These are phyloP conservation scores for Ascochyta rabiei DNA, from an alignment of 2,329 filamentous ascomycete genomes.

Conservation along the genomic window DNA sequence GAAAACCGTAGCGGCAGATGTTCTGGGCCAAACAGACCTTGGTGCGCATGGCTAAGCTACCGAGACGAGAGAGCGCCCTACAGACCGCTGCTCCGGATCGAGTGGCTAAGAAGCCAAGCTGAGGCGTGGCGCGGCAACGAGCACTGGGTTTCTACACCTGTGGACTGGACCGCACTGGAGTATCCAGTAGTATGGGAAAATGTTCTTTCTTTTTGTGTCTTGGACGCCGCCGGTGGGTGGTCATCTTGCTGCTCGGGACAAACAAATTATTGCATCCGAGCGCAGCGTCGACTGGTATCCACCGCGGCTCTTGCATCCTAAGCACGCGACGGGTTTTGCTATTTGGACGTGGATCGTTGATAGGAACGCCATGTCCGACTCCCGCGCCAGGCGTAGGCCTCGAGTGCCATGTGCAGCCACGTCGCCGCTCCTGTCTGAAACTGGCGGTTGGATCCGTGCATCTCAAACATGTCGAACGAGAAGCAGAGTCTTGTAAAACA, in stretches of 20 bases:
- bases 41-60: conserved; percentile 3
- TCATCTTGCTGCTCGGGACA: not conserved
- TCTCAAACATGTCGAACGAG: not conserved
- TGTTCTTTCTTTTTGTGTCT: not conserved
- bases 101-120: not conserved
- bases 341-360: not conserved
- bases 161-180: conserved; percentile 1
- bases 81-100: conserved; percentile 12
- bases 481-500: not conserved
- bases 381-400: not conserved
- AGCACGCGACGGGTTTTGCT: too few species aligned
- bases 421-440: not conserved
- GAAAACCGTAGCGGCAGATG: conserved; percentile 4
- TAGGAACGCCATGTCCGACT: not conserved
- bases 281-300: not conserved
- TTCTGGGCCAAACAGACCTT: conserved; percentile 8
- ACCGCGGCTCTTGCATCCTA: too few species aligned
- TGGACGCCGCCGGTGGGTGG: not conserved
- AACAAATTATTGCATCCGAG: too few species aligned
- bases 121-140: not conserved
- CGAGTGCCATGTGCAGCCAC: not conserved
- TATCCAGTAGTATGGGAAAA: not conserved
- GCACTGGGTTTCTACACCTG: not conserved
- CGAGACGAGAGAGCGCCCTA: conserved; percentile 6
- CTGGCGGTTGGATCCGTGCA: not conserved